These are phyloP conservation scores for Pseudognaphalium luteoalbum DNA, from an alignment of 129 eudicot genomes.

Conservation along the genomic window DNA sequence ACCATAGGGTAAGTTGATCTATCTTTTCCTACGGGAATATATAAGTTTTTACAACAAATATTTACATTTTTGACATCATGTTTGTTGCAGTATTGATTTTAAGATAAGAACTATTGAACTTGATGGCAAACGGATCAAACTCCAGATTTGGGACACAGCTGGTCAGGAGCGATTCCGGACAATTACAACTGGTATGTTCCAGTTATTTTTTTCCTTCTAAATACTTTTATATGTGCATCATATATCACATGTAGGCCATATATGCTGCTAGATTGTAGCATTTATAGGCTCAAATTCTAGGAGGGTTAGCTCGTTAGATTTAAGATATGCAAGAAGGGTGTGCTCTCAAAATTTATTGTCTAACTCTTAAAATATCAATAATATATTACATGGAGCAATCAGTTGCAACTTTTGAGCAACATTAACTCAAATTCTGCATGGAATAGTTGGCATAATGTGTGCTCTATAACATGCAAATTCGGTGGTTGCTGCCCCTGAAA, in stretches of 20 bases:
- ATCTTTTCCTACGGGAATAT: conserved; percentile 6
- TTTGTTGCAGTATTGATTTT: conserved; percentile 57
- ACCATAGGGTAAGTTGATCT: conserved; percentile 51
- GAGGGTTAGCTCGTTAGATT: too few relatives aligned
- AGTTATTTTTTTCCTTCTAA: conserved; percentile 7
- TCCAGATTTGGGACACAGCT: conserved; percentile 90
- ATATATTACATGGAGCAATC: not conserved
- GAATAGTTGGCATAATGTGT: not conserved
- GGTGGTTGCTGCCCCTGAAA: conserved; percentile 4
- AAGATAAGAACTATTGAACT: conserved; percentile 82
- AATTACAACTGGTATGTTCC: conserved; percentile 62
- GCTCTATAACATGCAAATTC: not conserved
- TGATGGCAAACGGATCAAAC: conserved; percentile 79
- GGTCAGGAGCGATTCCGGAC: conserved; percentile 85
- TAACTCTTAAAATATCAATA: not conserved
- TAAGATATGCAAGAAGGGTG: not conserved
- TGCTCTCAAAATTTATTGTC: not conserved
- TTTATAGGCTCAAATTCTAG: not conserved
- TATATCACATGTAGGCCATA: conserved; percentile 5
- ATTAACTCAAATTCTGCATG: conserved; percentile 14
- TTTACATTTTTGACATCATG: not conserved
- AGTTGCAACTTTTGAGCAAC: not conserved
- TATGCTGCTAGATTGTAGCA: not conserved
- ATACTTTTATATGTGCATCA: not conserved
- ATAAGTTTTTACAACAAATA: not conserved